Evolutionary conservation across 1,284 basidiomycete genomes (phyloP).

Genomic region (Xerocomus subilludens): DNA sequence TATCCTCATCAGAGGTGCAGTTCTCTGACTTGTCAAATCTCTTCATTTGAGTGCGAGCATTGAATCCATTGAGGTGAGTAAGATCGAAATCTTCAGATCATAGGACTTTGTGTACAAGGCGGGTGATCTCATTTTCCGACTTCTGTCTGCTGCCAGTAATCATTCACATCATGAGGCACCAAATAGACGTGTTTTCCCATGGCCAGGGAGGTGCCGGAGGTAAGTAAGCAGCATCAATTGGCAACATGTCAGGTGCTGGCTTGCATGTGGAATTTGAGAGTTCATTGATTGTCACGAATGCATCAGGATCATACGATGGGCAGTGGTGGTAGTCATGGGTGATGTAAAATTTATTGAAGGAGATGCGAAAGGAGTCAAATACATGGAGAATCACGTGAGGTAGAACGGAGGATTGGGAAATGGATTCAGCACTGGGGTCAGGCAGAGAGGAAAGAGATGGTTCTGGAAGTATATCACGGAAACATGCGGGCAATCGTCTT

Average conservation of each 20-base stretch:
- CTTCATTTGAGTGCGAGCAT: conserved; percentile 20
- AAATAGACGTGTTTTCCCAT: conserved; percentile 39
- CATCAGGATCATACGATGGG: conserved; percentile 46
- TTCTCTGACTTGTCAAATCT: conserved; percentile 21
- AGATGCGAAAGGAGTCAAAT: conserved; percentile 26
- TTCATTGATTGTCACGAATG: conserved; percentile 9
- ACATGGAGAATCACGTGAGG: conserved; percentile 14
- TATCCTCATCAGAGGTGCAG: neutral
- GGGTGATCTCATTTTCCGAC: conserved; percentile 32
- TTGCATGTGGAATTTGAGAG: neutral
- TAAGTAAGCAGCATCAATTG: neutral
- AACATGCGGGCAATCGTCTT: conserved; percentile 18
- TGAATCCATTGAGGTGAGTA: conserved; percentile 31
- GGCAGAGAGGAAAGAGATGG: neutral
- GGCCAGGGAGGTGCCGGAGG: conserved; percentile 35
- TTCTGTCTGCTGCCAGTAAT: conserved; percentile 36
- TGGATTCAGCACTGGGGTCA: neutral
- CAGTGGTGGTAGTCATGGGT: conserved; percentile 38
- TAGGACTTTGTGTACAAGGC: conserved; percentile 17
- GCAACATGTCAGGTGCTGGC: neutral
- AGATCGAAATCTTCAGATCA: conserved; percentile 27
- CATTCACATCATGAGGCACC: conserved; percentile 41
- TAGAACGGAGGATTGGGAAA: neutral
- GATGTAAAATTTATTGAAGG: conserved; percentile 37
- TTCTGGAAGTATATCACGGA: conserved; percentile 28